Percentiles rank a stretch among this genome's conserved stretches.
Evolutionary conservation across 2,329 filamentous ascomycete genomes (phyloP).

Genomic region (Colletotrichum sansevieriae): DNA sequence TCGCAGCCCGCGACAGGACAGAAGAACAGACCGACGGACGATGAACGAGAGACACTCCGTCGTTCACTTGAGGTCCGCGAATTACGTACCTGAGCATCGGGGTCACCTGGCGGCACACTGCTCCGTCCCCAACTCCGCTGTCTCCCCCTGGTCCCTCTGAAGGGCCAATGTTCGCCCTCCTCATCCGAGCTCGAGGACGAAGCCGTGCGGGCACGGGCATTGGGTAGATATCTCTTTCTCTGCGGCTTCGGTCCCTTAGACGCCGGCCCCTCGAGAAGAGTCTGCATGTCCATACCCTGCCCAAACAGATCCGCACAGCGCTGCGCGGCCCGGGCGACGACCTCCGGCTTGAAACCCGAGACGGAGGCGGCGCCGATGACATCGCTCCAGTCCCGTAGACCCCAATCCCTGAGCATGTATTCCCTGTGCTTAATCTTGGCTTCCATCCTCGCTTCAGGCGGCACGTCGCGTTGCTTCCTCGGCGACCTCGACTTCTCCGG

Average conservation of each 20-base stretch:
- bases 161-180: neutral
- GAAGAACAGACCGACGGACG: slow-evolving; percentile 51
- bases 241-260: slow-evolving; percentile 31
- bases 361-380: slow-evolving; percentile 83
- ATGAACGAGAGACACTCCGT: slow-evolving; percentile 48
- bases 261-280: slow-evolving; percentile 57
- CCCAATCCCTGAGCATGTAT: slow-evolving; percentile 51
- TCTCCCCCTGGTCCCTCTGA: neutral
- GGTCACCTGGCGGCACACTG: slow-evolving; percentile 42
- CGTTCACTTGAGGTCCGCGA: slow-evolving; percentile 34
- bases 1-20: slow-evolving; percentile 55
- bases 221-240: slow-evolving; percentile 20
- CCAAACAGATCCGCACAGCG: slow-evolving; percentile 83
- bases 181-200: slow-evolving; percentile 22
- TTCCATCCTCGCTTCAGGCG: slow-evolving; percentile 31
- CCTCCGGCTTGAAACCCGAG: slow-evolving; percentile 74
- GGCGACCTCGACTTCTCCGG: slow-evolving; percentile 35
- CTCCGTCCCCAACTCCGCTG: slow-evolving; percentile 46
- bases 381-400: slow-evolving; percentile 84
- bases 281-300: slow-evolving; percentile 76
- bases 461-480: slow-evolving; percentile 33
- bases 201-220: neutral
- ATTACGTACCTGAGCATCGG: slow-evolving; percentile 24
- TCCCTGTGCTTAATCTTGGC: slow-evolving; percentile 44
- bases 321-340: slow-evolving; percentile 76